Conservation (phyloP, 192 early-diverging fungal species). For the Linnemannia elongata region DNA sequence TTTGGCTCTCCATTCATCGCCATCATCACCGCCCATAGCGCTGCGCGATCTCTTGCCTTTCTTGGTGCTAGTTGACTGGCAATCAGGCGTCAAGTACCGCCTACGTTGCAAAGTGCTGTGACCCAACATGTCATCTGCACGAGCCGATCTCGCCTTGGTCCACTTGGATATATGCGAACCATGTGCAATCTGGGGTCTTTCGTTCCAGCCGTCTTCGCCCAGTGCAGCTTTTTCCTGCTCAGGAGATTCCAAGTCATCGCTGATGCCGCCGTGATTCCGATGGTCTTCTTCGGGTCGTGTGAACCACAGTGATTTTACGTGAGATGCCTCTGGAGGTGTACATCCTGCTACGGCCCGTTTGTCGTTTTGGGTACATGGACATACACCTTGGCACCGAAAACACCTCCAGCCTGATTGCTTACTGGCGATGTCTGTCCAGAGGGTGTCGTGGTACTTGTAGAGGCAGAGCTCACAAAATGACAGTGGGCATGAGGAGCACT, state of each 20-base stretch:
- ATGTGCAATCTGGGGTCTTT: neutral
- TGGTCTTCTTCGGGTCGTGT: conserved; percentile 31
- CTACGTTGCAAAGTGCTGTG: neutral
- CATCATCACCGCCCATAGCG: neutral
- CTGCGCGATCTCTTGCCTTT: neutral
- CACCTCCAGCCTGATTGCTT: conserved; percentile 20
- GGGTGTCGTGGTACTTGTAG: conserved; percentile 4
- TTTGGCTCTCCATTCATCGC: neutral
- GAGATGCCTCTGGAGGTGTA: neutral
- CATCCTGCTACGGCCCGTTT: neutral
- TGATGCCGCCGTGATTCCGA: conserved; percentile 28
- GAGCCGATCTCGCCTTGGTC: neutral
- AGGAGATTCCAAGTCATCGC: neutral
- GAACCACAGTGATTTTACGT: conserved; percentile 8
- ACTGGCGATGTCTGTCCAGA: conserved; percentile 15
- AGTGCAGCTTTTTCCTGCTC: neutral
- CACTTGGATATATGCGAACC: neutral
- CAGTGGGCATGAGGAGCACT: conserved; percentile 4
- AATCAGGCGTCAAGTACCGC: neutral
- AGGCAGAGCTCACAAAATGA: conserved; percentile 36
- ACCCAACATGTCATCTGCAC: neutral
- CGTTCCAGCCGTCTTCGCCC: neutral
- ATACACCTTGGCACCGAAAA: conserved; percentile 15
- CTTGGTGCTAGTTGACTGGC: neutral
- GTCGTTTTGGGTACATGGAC: neutral